Evolutionary conservation across 768 basidiomycete species (phyloP).

Genomic region (Boletus edulis): DNA sequence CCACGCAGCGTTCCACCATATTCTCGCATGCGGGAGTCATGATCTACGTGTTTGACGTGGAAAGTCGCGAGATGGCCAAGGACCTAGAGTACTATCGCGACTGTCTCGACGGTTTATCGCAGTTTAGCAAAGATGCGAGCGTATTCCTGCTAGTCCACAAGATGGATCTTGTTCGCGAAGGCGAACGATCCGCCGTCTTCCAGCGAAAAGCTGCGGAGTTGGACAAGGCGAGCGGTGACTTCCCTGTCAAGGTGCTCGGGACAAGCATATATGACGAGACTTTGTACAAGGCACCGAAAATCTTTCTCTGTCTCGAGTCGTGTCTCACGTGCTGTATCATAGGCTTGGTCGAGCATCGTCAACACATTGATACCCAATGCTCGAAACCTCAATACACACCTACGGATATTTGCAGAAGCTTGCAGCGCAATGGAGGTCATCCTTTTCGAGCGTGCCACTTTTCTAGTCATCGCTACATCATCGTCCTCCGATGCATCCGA

Average conservation of each 20-base stretch:
- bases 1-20: conserved; percentile 87
- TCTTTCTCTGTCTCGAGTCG: not conserved
- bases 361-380: conserved; percentile 96
- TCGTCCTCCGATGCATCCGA: conserved; percentile 40
- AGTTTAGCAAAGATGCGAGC: conserved; percentile 76
- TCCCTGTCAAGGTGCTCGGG: conserved; percentile 71
- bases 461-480: conserved; percentile 93
- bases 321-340: conserved; percentile 5
- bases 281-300: conserved; percentile 72
- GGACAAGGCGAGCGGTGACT: conserved; percentile 61
- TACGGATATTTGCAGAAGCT: conserved; percentile 81
- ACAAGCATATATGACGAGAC: conserved; percentile 98
- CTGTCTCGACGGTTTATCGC: conserved; percentile 79
- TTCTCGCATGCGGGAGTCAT: conserved; percentile 96
- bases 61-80: conserved; percentile 76
- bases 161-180: conserved; percentile 86
- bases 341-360: conserved; percentile 99
- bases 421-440: conserved; percentile 93
- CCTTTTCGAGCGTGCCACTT: conserved; percentile 95
- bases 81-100: conserved; percentile 92
- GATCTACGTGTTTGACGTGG: conserved; percentile 98
- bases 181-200: conserved; percentile 54
- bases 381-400: conserved; percentile 80
- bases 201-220: conserved; percentile 74
- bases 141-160: conserved; percentile 95